phyloP scores from a whole-genome alignment of 768 basidiomycete species.

The Plicaturopsis crispa region DNA sequence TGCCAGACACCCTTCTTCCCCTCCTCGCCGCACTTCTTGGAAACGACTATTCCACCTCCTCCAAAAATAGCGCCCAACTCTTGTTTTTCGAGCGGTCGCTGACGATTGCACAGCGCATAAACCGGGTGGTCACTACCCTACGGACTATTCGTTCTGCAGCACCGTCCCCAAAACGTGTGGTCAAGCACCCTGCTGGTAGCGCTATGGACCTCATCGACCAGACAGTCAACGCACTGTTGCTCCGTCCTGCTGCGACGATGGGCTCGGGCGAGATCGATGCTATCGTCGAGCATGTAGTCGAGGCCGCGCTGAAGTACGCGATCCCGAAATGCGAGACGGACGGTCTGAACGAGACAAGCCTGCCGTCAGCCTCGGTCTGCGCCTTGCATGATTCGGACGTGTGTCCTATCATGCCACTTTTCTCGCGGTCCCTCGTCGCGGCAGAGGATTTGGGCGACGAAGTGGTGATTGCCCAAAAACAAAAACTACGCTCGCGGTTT shows the following conservation, averaged over 20 bases:
- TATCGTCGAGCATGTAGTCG: conserved; percentile 63
- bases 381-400: conserved; percentile 49
- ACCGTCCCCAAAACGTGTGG: conserved; percentile 34
- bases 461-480: conserved; percentile 15
- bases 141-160: conserved; percentile 43
- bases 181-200: conserved; percentile 50
- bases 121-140: conserved; percentile 53
- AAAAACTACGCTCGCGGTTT: conserved; percentile 42
- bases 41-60: conserved; percentile 65
- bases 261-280: conserved; percentile 56
- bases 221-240: conserved; percentile 53
- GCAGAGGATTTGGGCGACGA: conserved; percentile 15
- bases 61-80: conserved; percentile 42
- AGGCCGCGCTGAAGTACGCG: conserved; percentile 71
- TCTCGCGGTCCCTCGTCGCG: conserved; percentile 37
- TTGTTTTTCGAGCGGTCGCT: conserved; percentile 63
- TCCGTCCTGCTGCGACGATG: conserved; percentile 37
- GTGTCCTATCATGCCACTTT: conserved; percentile 46
- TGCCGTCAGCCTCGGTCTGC: conserved; percentile 55
- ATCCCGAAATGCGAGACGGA: conserved; percentile 52
- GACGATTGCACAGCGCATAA: conserved; percentile 55
- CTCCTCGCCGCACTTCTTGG: conserved; percentile 74
- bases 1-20: conserved; percentile 68
- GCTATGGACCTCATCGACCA: conserved; percentile 76
- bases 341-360: conserved; percentile 24